Evolutionary conservation across 1,284 basidiomycete genomes (phyloP), one percentile per base, ranked within the genome.

Genomic region (Trametes hirsuta): DNA sequence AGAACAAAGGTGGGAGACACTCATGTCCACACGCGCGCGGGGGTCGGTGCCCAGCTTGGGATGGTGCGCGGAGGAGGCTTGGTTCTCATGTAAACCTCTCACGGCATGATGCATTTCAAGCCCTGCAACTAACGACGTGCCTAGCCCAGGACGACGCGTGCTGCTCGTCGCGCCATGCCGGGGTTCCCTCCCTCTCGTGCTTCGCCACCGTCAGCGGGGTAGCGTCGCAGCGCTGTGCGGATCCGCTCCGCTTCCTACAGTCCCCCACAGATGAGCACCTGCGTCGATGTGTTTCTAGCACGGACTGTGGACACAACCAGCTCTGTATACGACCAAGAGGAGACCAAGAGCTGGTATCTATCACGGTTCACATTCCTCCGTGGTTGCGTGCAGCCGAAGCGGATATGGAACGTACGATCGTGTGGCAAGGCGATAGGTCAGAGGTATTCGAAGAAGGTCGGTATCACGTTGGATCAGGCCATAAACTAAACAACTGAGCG

Each of bases 401-500:
- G 6, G 48, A 55, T 24, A 21, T 45, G 9, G 66, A 72, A 64
- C 47, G 50, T 15, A 74, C 81, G 0, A 72, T 91, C 3, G 69
- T 92, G 1, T 92, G 90, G 90, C 84, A 80, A 59, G 90, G 90
- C 1, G 84, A 87, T 1, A 74, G 72, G n/a, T 66, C 68, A n/a
- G 89, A 92, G 71, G 77, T 92, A 0, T 83, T 79, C 74, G 83
- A 89, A 50, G 84, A 91, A 80, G 84, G 90, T 89, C 47, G n/a
- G 78, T 65, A 4, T 24, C 30, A 8, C 14, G 36, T 40, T 40
- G 3, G 11, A 12, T 40, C 11, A 12, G 14, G 12, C 11, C 11
- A 40, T 40, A 6, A 40, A 12, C 39, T 18, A 5, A 40, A 40
- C 11, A 12, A 18, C 36, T 58, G 41, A 49, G 6, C 9, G 14